Conservation (phyloP, 805 yeast genomes). For the Saccharomycopsis selenospora region DNA sequence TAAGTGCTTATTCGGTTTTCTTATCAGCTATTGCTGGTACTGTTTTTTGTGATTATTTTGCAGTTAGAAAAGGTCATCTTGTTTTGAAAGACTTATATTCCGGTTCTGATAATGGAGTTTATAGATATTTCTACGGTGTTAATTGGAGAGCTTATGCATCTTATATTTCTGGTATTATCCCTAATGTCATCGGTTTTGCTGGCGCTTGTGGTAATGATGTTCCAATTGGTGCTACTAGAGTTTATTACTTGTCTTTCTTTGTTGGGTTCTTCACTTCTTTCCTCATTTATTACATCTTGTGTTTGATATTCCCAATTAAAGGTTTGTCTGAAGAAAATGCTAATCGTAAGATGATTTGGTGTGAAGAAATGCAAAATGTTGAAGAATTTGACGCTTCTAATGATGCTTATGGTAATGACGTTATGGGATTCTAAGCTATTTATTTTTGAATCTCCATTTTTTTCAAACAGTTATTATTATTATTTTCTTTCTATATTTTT, state of each 20-base stretch:
- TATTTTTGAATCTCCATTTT: no score
- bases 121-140: conserved; percentile 57
- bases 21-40: conserved; percentile 80
- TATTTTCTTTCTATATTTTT: no score
- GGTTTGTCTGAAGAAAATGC: conserved; percentile 37
- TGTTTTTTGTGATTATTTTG: conserved; percentile 57
- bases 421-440: no score
- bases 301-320: conserved; percentile 44
- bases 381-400: conserved; percentile 42
- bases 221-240: conserved; percentile 68
- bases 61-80: conserved; percentile 68
- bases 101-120: conserved; percentile 37
- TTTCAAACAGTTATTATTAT: no score
- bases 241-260: conserved; percentile 69
- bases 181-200: conserved; percentile 82
- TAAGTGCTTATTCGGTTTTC: conserved; percentile 77
- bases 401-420: conserved; percentile 11
- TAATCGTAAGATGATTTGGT: conserved; percentile 49
- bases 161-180: conserved; percentile 70
- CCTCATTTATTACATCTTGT: conserved; percentile 45
- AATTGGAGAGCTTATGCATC: conserved; percentile 85
- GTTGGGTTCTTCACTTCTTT: conserved; percentile 63
- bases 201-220: conserved; percentile 68
- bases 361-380: conserved; percentile 54
- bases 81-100: conserved; percentile 58